Conservation (phyloP, 306 rosid species). For the Quercus rubra region DNA sequence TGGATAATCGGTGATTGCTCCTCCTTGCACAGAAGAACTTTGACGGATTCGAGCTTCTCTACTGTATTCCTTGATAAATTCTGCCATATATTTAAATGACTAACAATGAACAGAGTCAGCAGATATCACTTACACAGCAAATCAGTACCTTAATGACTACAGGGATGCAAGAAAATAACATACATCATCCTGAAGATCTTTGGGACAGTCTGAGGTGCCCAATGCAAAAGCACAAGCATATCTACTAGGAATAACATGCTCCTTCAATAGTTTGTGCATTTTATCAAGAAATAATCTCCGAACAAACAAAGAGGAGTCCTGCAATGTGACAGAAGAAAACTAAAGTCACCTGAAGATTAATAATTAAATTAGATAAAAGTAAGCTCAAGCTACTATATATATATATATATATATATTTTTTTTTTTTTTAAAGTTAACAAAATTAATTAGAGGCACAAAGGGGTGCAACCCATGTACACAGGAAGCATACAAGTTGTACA, state of each 20-base stretch:
- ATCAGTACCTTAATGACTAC: background rate
- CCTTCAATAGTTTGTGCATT: conserved; percentile 63
- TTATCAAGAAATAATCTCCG: conserved; percentile 66
- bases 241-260: conserved; percentile 71
- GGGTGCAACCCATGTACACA: too few species aligned
- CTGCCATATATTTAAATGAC: conserved; percentile 66
- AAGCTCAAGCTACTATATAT: background rate
- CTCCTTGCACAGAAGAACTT: conserved; percentile 51
- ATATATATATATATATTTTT: too few species aligned
- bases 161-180: conserved; percentile 17
- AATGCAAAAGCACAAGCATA: conserved; percentile 85
- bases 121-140: conserved; percentile 6
- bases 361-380: background rate
- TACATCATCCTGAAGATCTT: conserved; percentile 63
- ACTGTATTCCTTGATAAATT: conserved; percentile 74
- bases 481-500: too few species aligned
- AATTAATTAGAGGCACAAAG: too few species aligned
- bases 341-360: conserved; percentile 12
- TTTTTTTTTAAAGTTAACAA: too few species aligned
- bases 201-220: conserved; percentile 45
- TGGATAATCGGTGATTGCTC: conserved; percentile 51
- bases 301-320: conserved; percentile 62
- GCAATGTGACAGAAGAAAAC: conserved; percentile 30
- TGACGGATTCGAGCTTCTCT: conserved; percentile 51
- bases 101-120: conserved; percentile 48